These are phyloP conservation scores for Daldinia vernicosa DNA, from an alignment of 495 filamentous ascomycete genomes.

Conservation along the genomic window DNA sequence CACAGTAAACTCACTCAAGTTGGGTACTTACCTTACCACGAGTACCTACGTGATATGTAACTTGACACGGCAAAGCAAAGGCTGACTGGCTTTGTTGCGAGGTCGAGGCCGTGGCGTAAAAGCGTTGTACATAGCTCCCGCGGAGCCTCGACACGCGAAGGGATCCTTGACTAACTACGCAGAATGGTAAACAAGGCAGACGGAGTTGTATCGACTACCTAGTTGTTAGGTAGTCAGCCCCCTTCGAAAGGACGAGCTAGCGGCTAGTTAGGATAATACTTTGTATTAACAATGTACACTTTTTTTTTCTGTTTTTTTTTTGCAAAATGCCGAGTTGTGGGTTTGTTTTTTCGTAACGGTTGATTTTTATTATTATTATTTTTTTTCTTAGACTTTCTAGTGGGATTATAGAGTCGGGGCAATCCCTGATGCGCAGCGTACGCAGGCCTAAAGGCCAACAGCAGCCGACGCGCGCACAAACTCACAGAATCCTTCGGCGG, in stretches of 20 bases:
- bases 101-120: slow-evolving; percentile 14
- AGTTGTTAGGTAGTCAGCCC: slow-evolving; percentile 32
- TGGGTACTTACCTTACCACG: background rate
- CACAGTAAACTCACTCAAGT: background rate
- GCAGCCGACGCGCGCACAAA: slow-evolving; percentile 13
- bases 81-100: slow-evolving; percentile 11
- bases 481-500: slow-evolving; percentile 14
- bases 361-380: background rate
- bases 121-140: slow-evolving; percentile 23
- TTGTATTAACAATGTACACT: slow-evolving; percentile 16
- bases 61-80: background rate
- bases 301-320: background rate
- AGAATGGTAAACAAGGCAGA: slow-evolving; percentile 13
- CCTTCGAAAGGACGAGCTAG: slow-evolving; percentile 21
- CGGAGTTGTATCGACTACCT: slow-evolving; percentile 10
- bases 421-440: slow-evolving; percentile 3
- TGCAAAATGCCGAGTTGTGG: slow-evolving; percentile 1
- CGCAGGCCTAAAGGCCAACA: background rate
- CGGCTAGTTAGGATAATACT: slow-evolving; percentile 12
- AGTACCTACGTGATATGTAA: background rate
- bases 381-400: background rate
- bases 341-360: slow-evolving; percentile 5
- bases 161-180: slow-evolving; percentile 12
- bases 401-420: slow-evolving; percentile 1
- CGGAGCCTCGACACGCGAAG: slow-evolving; percentile 11